Conservation (phyloP, 805 yeast genomes). For the Candida methanosorbosa region DNA sequence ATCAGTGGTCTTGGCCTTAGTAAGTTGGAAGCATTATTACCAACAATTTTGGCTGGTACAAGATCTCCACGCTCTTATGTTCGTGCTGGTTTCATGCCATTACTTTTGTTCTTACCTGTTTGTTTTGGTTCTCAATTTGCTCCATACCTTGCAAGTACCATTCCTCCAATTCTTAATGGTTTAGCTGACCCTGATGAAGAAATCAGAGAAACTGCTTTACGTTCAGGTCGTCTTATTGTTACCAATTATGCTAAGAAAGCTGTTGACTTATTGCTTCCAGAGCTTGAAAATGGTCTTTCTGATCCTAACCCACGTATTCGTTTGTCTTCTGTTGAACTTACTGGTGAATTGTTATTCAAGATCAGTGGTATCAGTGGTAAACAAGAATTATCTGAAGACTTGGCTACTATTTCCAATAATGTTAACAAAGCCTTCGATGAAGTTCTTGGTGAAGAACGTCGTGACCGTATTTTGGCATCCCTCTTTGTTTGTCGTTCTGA, state of each 20-base stretch:
- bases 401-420: slow-evolving; percentile 35
- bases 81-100: slow-evolving; percentile 89
- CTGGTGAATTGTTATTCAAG: slow-evolving; percentile 92
- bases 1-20: slow-evolving; percentile 83
- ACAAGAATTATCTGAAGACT: slow-evolving; percentile 56
- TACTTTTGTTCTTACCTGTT: slow-evolving; percentile 83
- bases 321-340: slow-evolving; percentile 85
- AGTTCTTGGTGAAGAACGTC: slow-evolving; percentile 77
- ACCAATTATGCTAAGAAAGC: slow-evolving; percentile 88
- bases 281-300: slow-evolving; percentile 81
- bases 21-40: slow-evolving; percentile 84
- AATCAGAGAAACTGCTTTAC: slow-evolving; percentile 80
- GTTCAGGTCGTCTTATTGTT: slow-evolving; percentile 89
- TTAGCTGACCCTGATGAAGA: slow-evolving; percentile 85
- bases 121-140: slow-evolving; percentile 89
- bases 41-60: slow-evolving; percentile 67
- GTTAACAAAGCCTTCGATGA: slow-evolving; percentile 61
- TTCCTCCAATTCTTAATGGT: slow-evolving; percentile 89
- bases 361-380: slow-evolving; percentile 84
- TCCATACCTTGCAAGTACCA: slow-evolving; percentile 75
- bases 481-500: slow-evolving; percentile 93
- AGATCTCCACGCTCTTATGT: slow-evolving; percentile 57
- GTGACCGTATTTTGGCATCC: slow-evolving; percentile 79
- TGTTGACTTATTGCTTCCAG: slow-evolving; percentile 88
- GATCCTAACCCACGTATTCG: slow-evolving; percentile 82